These are phyloP conservation scores for Oenanthe sinensis DNA, from an alignment of 129 eudicot species.

Conservation along the genomic window DNA sequence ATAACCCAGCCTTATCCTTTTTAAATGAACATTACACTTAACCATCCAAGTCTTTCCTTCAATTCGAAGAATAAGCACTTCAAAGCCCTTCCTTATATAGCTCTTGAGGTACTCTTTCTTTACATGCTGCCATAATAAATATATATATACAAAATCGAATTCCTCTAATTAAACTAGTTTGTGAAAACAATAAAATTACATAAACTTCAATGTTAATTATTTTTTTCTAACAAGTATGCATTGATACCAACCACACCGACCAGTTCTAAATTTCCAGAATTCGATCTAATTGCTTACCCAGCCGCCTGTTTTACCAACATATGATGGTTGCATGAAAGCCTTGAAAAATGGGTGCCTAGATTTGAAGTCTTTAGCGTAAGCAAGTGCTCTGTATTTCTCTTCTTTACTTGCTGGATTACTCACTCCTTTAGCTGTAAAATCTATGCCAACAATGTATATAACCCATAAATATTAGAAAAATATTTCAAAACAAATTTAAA, in stretches of 20 bases:
- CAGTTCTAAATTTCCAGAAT: neutral
- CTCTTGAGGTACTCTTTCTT: neutral
- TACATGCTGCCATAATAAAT: neutral
- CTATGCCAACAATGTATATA: neutral
- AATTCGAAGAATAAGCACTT: neutral
- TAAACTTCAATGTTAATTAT: neutral
- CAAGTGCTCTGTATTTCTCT: constrained; percentile 12
- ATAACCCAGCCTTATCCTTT: neutral
- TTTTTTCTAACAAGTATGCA: neutral
- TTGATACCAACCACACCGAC: neutral
- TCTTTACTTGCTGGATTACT: neutral
- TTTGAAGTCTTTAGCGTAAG: constrained; percentile 16
- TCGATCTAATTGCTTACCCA: constrained; percentile 16
- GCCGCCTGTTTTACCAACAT: neutral
- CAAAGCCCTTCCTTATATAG: neutral
- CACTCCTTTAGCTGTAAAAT: neutral
- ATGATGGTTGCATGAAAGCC: constrained; percentile 12
- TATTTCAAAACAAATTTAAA: neutral
- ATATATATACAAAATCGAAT: neutral
- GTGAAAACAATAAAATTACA: neutral
- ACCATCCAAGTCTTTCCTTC: neutral
- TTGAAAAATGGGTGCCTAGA: constrained; percentile 19
- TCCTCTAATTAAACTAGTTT: neutral
- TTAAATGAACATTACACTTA: neutral
- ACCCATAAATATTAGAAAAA: neutral